Percentiles rank a stretch among this genome's conserved stretches.
phyloP scores from a whole-genome alignment of 495 filamentous ascomycete species.

The Amphirosellinia nigrospora region DNA sequence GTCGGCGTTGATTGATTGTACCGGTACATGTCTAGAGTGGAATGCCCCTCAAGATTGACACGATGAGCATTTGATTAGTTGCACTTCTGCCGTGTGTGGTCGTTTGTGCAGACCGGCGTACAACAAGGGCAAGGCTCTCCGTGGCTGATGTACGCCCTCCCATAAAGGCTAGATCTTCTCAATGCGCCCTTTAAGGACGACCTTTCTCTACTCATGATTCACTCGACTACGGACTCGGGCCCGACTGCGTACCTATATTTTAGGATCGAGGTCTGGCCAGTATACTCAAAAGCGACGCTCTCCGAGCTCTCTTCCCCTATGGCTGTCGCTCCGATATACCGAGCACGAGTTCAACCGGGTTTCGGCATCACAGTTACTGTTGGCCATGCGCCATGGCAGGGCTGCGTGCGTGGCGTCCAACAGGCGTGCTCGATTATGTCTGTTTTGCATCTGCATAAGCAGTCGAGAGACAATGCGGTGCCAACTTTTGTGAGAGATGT shows the following conservation, averaged over 20 bases:
- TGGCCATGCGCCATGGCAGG: constrained; percentile 5
- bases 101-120: background rate
- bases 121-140: background rate
- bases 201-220: background rate
- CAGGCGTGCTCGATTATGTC: background rate
- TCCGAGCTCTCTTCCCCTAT: background rate
- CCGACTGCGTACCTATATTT: background rate
- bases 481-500: background rate
- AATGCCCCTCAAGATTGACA: constrained; percentile 7
- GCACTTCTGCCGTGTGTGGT: background rate
- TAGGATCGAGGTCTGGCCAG: background rate
- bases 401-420: constrained; percentile 22
- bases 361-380: constrained; percentile 6
- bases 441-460: constrained; percentile 20
- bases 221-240: constrained; percentile 1
- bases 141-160: background rate
- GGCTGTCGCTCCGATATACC: constrained; percentile 21
- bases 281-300: background rate
- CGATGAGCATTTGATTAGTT: background rate
- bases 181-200: background rate
- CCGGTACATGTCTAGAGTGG: constrained; percentile 3
- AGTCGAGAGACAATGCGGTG: background rate
- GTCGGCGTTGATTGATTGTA: background rate
- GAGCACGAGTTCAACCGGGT: constrained; percentile 8
- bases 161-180: constrained; percentile 3